Evolutionary conservation across 1,284 basidiomycete species (phyloP).

Genomic region (Leucoagaricus sp.): DNA sequence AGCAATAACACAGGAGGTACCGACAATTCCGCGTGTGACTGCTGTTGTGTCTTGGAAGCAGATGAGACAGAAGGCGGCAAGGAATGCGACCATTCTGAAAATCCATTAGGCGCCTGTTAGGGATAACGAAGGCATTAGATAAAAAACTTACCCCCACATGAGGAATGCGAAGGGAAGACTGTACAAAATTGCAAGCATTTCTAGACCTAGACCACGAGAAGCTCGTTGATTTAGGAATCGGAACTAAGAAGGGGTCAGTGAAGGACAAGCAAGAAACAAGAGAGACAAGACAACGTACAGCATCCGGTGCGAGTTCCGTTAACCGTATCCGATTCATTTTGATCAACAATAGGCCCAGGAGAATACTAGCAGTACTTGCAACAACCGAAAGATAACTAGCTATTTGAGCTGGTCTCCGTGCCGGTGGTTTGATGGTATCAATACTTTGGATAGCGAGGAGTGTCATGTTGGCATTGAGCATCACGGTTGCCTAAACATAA

Average conservation of each 20-base stretch:
- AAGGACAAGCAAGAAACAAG: background rate
- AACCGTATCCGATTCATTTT: conserved; percentile 40
- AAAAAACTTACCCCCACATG: conserved; percentile 30
- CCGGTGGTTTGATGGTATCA: conserved; percentile 13
- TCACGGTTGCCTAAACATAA: conserved; percentile 24
- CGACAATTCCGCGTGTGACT: conserved; percentile 21
- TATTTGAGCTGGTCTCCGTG: conserved; percentile 39
- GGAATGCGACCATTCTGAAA: conserved; percentile 30
- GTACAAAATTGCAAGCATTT: conserved; percentile 29
- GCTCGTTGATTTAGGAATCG: conserved; percentile 18
- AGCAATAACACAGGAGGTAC: conserved; percentile 17
- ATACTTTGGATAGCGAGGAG: conserved; percentile 27
- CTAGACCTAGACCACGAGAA: conserved; percentile 23
- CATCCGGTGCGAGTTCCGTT: conserved; percentile 28
- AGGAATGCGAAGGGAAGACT: conserved; percentile 30
- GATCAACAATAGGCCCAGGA: conserved; percentile 44
- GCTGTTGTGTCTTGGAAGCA: conserved; percentile 27
- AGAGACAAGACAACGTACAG: conserved; percentile 19
- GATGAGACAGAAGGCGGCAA: conserved; percentile 28
- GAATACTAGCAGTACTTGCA: conserved; percentile 43
- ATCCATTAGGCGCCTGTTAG: background rate
- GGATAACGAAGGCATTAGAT: background rate
- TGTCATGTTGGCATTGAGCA: conserved; percentile 29
- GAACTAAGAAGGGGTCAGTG: conserved; percentile 15
- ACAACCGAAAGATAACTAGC: conserved; percentile 47